These are phyloP conservation scores for Prototheca cutis DNA, from an alignment of 163 green algal species.

Conservation along the genomic window DNA sequence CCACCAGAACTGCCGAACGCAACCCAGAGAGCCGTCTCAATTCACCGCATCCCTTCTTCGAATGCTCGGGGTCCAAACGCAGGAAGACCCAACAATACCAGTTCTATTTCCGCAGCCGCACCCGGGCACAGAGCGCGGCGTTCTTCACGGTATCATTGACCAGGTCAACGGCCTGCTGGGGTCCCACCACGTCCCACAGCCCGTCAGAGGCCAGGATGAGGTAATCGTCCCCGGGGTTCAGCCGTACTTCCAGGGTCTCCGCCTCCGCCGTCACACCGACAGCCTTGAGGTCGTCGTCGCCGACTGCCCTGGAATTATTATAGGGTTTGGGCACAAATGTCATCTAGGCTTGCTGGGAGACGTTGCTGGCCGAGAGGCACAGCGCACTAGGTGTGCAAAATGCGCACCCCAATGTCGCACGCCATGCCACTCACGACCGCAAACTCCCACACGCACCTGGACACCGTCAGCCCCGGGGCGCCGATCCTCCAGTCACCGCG, in stretches of 20 bases:
- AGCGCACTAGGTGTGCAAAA: background rate
- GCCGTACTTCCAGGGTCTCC: conserved; percentile 46
- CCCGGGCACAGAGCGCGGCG: conserved; percentile 59
- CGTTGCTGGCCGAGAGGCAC: background rate
- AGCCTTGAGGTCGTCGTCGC: conserved; percentile 58
- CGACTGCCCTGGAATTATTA: conserved; percentile 30
- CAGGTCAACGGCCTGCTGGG: conserved; percentile 34
- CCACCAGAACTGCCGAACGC: background rate
- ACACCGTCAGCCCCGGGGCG: conserved; percentile 63
- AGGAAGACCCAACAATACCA: no score
- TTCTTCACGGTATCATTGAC: conserved; percentile 94
- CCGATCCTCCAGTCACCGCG: conserved; percentile 72
- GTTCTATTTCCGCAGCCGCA: no score
- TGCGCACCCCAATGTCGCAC: background rate
- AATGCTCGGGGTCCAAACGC: no score
- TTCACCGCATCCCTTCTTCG: background rate
- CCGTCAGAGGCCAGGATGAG: conserved; percentile 78
- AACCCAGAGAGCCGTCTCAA: background rate
- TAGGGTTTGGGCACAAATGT: background rate
- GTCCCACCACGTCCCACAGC: conserved; percentile 72
- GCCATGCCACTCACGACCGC: background rate
- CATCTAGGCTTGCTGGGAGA: no score
- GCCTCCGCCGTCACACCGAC: conserved; percentile 45
- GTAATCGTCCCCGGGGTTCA: conserved; percentile 59
- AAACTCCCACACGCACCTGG: conserved; percentile 13